Base-by-base conservation (phyloP, 805 yeast genomes). In the Zygoascus ofunaensis region DNA sequence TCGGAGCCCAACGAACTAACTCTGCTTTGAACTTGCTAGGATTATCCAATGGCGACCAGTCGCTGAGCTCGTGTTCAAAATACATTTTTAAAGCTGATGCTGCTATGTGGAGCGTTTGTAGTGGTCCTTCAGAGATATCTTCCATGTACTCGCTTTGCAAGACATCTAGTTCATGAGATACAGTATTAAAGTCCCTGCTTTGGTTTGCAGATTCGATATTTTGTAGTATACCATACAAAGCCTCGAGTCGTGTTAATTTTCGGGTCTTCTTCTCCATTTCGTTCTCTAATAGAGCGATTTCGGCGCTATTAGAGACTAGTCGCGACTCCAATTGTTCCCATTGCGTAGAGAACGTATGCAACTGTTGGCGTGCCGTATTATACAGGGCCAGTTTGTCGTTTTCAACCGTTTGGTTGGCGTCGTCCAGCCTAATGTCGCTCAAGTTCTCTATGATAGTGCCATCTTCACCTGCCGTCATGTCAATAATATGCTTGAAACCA, bases 21-120 rank as follows among this genome's bases (percentile, higher is more conserved):
- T 50, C 47, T 18, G 62, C 66, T 0, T 63, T 49, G 10, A 70
- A 42, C 1, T 47, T 46, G 1, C 61, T 56, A 2, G 63, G 59
- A 5, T 70, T 51, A 12, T 60, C 55, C 3, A 59, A 49, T 0
- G 72, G 69, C 34, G 63, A 56, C 75, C 78, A 74, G 2, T 45
- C 3, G 1, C 49, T 52, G 20, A 71, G n/a, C 3, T 42, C 36
- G 14, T 24, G 34, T n/a, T 48, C 37, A 3, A 55, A 46, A 5
- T 48, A 38, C 5, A 53, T 52, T 4, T 40, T 22, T 2, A 57
- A 20, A 2, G 52, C 51, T 4, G 57, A 50, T 23, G 56, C 55
- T 12, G 60, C 59, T 26, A 26, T 26, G 12, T 26, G 30, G 7
- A 58, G 33, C 37, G 56, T 54, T 34, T 59, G 58, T 8, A 59